A percentile compares a stretch with the other conserved stretches of the same genome.
Conservation (phyloP, 2,329 filamentous ascomycete genomes). For the Pseudogymnoascus sp. region DNA sequence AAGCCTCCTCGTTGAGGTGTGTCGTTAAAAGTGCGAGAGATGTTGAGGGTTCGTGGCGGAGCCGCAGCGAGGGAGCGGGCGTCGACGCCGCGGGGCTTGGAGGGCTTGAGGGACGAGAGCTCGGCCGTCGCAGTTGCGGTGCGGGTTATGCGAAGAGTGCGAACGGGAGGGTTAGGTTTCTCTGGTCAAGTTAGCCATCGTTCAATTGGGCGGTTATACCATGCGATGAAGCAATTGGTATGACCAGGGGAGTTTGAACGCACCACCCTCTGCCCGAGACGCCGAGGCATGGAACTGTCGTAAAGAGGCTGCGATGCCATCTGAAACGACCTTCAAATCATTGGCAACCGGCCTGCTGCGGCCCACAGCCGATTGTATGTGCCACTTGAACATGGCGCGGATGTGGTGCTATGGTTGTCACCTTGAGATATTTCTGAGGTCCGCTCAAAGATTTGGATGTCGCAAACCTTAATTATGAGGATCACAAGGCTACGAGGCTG, state of each 20-base stretch:
- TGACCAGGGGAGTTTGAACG: not conserved
- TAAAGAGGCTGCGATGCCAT: conserved; percentile 27
- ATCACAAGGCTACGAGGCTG: conserved; percentile 6
- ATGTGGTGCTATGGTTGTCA: conserved; percentile 11
- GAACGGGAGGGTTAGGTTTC: not conserved
- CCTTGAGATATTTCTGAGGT: conserved; percentile 8
- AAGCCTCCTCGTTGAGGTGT: not conserved
- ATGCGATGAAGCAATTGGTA: conserved; percentile 1
- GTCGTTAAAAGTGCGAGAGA: conserved; percentile 10
- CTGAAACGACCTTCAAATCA: conserved; percentile 24
- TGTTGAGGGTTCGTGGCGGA: conserved; percentile 16
- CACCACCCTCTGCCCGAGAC: conserved; percentile 13
- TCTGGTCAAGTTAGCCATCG: not conserved
- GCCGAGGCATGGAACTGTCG: conserved; percentile 27
- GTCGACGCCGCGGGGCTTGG: conserved; percentile 23
- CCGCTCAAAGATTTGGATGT: conserved; percentile 5
- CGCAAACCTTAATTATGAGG: conserved; percentile 4
- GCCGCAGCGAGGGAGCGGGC: conserved; percentile 27
- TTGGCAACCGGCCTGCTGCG: conserved; percentile 22
- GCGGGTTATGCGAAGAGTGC: conserved; percentile 4
- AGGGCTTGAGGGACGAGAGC: conserved; percentile 21
- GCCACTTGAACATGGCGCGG: conserved; percentile 30
- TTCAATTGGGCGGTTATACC: not conserved
- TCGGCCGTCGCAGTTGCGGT: conserved; percentile 20
- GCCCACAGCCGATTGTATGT: conserved; percentile 27